Conservation (phyloP, 805 yeast species). For the Yarrowia yakushimensis region DNA sequence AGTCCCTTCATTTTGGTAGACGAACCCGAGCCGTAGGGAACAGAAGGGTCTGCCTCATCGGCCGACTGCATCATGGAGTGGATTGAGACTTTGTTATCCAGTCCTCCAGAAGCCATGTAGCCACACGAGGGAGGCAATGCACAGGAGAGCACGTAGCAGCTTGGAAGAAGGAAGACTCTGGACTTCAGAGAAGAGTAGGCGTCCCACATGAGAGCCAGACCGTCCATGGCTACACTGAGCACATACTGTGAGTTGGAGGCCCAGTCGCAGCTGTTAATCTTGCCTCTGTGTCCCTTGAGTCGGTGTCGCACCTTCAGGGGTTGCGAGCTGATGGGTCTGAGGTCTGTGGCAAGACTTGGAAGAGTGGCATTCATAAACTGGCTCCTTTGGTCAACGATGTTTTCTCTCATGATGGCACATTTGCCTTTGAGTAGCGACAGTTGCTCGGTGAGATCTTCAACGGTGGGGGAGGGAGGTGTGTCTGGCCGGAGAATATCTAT, state of each 20-base stretch:
- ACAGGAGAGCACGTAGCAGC: constrained; percentile 76
- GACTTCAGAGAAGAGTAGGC: constrained; percentile 65
- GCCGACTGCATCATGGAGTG: neutral
- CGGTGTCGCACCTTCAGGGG: neutral
- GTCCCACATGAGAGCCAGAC: constrained; percentile 82
- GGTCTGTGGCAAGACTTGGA: neutral
- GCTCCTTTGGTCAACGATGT: neutral
- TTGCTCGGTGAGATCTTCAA: neutral
- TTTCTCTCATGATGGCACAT: neutral
- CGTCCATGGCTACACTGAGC: constrained; percentile 81
- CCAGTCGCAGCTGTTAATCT: constrained; percentile 70
- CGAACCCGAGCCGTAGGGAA: neutral
- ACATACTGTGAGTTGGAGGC: constrained; percentile 55
- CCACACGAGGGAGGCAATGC: constrained; percentile 65
- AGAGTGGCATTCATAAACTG: constrained; percentile 13
- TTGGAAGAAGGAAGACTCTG: constrained; percentile 66
- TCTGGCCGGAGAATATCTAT: neutral
- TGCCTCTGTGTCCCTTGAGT: constrained; percentile 61
- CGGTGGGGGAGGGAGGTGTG: neutral
- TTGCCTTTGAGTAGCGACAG: neutral
- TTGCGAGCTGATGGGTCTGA: neutral
- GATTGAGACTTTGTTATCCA: constrained; percentile 54
- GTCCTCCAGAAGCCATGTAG: constrained; percentile 74
- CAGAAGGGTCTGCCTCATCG: neutral
- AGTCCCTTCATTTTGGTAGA: neutral